phyloP scores from a whole-genome alignment of 2,329 filamentous ascomycete species.

The Metarhizium rileyi region DNA sequence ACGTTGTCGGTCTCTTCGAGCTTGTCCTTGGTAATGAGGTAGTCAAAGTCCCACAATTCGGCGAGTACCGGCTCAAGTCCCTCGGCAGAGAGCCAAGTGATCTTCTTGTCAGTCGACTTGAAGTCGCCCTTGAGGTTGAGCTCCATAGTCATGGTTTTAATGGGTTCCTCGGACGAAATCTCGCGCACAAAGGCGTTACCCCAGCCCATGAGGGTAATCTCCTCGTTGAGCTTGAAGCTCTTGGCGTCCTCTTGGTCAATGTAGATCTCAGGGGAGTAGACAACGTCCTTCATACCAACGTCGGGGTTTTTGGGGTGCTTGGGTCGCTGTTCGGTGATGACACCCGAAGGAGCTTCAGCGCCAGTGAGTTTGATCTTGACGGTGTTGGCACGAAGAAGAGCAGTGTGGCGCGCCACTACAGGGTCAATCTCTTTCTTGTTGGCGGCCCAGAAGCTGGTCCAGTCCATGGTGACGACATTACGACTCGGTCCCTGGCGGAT shows the following conservation, averaged over 20 bases:
- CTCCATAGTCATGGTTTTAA: constrained; percentile 67
- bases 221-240: constrained; percentile 73
- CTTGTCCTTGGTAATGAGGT: constrained; percentile 91
- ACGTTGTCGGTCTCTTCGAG: constrained; percentile 79
- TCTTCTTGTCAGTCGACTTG: constrained; percentile 92
- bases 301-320: constrained; percentile 84
- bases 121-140: constrained; percentile 90
- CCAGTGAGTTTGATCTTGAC: constrained; percentile 64
- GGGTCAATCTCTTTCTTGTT: constrained; percentile 83
- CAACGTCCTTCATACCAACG: constrained; percentile 77
- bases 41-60: constrained; percentile 90
- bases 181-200: constrained; percentile 75
- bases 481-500: constrained; percentile 75
- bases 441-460: constrained; percentile 61
- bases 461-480: constrained; percentile 78
- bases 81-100: constrained; percentile 79
- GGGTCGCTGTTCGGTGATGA: constrained; percentile 64
- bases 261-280: constrained; percentile 64
- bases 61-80: constrained; percentile 69
- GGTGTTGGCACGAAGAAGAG: constrained; percentile 58
- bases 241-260: constrained; percentile 82
- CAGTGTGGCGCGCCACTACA: constrained; percentile 62
- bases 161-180: constrained; percentile 46
- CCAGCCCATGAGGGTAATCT: constrained; percentile 96
- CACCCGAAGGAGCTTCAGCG: constrained; percentile 51